A percentile compares a stretch with the other conserved stretches of the same genome.
These are phyloP conservation scores for Tetraselmis chui DNA, from an alignment of 139 green algal species.

Conservation along the genomic window DNA sequence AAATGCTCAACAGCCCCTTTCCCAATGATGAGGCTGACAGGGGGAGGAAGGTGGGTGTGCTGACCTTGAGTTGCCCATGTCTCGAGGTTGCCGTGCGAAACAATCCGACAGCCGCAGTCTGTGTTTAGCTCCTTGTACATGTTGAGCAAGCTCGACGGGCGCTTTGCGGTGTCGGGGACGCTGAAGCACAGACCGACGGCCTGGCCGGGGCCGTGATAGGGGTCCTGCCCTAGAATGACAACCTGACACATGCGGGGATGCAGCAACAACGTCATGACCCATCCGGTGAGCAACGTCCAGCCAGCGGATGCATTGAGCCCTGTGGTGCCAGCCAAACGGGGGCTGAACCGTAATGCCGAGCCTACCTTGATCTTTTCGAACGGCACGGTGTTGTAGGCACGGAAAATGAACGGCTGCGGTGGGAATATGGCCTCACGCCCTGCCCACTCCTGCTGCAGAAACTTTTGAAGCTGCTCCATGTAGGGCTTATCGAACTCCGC, in stretches of 20 bases:
- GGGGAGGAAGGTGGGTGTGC: not conserved
- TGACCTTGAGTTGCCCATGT: slow-evolving; percentile 40
- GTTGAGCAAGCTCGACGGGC: slow-evolving; percentile 34
- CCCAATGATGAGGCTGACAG: not conserved
- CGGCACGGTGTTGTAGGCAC: slow-evolving; percentile 31
- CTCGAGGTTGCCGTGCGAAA: slow-evolving; percentile 60
- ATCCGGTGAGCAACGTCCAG: not conserved
- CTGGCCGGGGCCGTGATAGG: slow-evolving; percentile 85
- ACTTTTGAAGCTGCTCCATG: slow-evolving; percentile 44
- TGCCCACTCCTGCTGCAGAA: slow-evolving; percentile 60
- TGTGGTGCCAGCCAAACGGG: not conserved
- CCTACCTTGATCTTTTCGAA: slow-evolving; percentile 22
- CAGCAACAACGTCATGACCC: not conserved
- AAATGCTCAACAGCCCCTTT: slow-evolving; percentile 6
- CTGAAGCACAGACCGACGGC: slow-evolving; percentile 94
- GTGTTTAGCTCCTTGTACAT: slow-evolving; percentile 71
- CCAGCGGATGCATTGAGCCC: not conserved
- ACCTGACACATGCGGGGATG: slow-evolving; percentile 35
- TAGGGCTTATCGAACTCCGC: slow-evolving; percentile 47
- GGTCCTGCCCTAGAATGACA: slow-evolving; percentile 89
- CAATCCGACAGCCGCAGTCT: slow-evolving; percentile 51
- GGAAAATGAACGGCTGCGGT: slow-evolving; percentile 65
- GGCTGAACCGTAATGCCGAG: not conserved
- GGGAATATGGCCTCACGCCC: slow-evolving; percentile 62
- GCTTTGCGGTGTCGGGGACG: slow-evolving; percentile 58